Base-by-base conservation (phyloP, 495 filamentous ascomycete species). In the Rostrohypoxylon terebratum region DNA sequence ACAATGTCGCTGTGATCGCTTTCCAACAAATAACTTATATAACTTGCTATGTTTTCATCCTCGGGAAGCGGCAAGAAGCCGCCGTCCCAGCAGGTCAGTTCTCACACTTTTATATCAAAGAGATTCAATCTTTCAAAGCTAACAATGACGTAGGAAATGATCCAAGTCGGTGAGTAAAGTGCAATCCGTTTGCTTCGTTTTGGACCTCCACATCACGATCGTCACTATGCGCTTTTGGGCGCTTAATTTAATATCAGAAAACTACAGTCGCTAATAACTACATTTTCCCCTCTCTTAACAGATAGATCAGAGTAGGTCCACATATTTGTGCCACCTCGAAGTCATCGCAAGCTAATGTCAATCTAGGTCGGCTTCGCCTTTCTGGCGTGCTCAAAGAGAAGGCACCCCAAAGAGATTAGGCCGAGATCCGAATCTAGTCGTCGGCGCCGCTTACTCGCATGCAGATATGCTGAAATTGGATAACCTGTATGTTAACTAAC, bases 391-490 rank as follows among this genome's bases (percentile, higher is more conserved):
- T 63, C 81, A 81, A 47, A 80, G 80, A 69, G 85, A 87, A 65
- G 78, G 79, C 64, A 83, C 86, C 50, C 79, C 85, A 13, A 81
- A 82, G 55, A 84, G 80, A 71, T 90, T 86, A 76, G 80, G 83
- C 44, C 83, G 88, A 77, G 92, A 94, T 60, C 82, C 88, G 25
- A 90, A 86, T 65, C 88, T 93, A 38, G 92, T 99, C n/a, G 90
- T 98, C 47, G 96, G 96, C 61, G 96, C 96, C 59, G 91, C 94
- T 50, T 99, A 99, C 79, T 98, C 96, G 40, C 96, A 99, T 81
- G 92, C 94, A 34, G 94, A 97, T 81, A 93, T 97, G 74, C 84
- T 97, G 66, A 96, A 95, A 81, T 91, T 92, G 68, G 94, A 94
- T 78, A 87, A 87, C 23, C 69, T 93, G 91, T 93, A 83, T 47